phyloP scores from a whole-genome alignment of 2,329 filamentous ascomycete genomes.

The Cytospora leucostoma region DNA sequence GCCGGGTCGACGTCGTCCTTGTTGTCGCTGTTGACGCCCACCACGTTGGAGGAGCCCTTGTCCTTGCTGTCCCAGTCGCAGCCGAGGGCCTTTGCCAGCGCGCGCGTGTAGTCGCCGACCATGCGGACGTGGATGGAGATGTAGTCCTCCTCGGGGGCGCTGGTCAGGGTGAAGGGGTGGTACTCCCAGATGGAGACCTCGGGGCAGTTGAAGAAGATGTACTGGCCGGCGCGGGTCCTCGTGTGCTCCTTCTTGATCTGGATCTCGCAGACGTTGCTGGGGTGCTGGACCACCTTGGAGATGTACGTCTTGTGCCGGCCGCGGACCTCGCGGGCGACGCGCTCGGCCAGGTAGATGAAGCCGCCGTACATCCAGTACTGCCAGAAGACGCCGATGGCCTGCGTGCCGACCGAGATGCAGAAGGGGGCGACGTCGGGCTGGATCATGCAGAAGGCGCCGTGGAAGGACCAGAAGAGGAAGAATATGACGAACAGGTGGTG shows the following conservation, averaged over 20 bases:
- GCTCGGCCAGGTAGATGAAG: slow-evolving; percentile 77
- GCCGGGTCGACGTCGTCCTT: slow-evolving; percentile 65
- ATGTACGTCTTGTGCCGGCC: slow-evolving; percentile 83
- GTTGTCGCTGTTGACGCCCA: slow-evolving; percentile 63
- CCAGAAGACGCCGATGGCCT: slow-evolving; percentile 78
- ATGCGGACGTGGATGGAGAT: slow-evolving; percentile 84
- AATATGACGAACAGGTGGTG: slow-evolving; percentile 87
- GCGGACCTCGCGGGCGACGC: slow-evolving; percentile 74
- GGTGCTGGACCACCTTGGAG: slow-evolving; percentile 86
- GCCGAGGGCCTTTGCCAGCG: slow-evolving; percentile 69
- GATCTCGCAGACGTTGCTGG: slow-evolving; percentile 85
- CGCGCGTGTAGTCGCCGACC: slow-evolving; percentile 78
- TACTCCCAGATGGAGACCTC: slow-evolving; percentile 88
- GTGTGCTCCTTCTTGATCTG: slow-evolving; percentile 91
- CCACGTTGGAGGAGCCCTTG: slow-evolving; percentile 62
- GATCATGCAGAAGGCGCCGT: slow-evolving; percentile 90
- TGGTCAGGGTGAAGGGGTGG: slow-evolving; percentile 83
- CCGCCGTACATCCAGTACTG: slow-evolving; percentile 86
- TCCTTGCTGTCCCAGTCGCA: slow-evolving; percentile 69
- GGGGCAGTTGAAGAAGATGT: slow-evolving; percentile 87
- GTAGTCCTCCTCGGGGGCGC: slow-evolving; percentile 86
- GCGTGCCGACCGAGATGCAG: slow-evolving; percentile 67
- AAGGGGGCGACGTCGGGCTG: slow-evolving; percentile 80
- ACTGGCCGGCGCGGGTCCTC: slow-evolving; percentile 78
- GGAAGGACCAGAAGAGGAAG: slow-evolving; percentile 89